These are phyloP conservation scores for Trichophyton simii DNA, from an alignment of 2,329 filamentous ascomycete species.

Conservation along the genomic window DNA sequence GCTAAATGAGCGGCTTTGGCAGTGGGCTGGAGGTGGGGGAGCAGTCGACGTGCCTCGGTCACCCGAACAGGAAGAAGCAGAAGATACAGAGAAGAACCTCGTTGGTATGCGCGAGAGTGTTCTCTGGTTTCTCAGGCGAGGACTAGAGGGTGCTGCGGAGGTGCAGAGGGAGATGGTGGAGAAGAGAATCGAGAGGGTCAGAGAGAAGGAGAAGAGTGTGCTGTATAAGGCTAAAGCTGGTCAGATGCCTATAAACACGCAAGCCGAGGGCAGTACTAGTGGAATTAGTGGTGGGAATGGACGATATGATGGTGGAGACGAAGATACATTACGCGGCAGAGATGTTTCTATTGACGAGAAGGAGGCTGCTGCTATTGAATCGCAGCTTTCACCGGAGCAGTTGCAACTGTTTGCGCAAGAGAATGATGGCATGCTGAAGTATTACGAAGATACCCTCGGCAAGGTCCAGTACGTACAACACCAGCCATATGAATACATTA, in stretches of 20 bases:
- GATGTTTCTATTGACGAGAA: slow-evolving; percentile 20
- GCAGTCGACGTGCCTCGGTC: slow-evolving; percentile 40
- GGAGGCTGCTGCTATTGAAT: slow-evolving; percentile 33
- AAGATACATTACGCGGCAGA: slow-evolving; percentile 18
- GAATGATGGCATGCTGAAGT: slow-evolving; percentile 82
- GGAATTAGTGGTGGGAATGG: slow-evolving; percentile 13
- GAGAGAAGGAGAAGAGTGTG: slow-evolving; percentile 80
- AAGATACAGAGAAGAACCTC: slow-evolving; percentile 54
- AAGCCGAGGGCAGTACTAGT: slow-evolving; percentile 2
- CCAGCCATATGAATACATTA: background rate
- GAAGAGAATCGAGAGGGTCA: slow-evolving; percentile 65
- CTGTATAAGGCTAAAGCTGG: slow-evolving; percentile 51
- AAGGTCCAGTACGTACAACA: slow-evolving; percentile 65
- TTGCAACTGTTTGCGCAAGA: slow-evolving; percentile 87
- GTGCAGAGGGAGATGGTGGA: slow-evolving; percentile 90
- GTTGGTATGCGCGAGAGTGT: slow-evolving; percentile 68
- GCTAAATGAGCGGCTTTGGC: slow-evolving; percentile 45
- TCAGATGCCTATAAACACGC: slow-evolving; percentile 4
- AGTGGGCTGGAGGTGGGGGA: slow-evolving; percentile 43
- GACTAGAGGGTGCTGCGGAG: slow-evolving; percentile 61
- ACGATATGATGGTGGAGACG: slow-evolving; percentile 19
- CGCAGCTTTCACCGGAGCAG: slow-evolving; percentile 67
- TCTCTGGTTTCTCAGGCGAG: slow-evolving; percentile 65
- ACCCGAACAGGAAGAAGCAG: slow-evolving; percentile 58
- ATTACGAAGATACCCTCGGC: slow-evolving; percentile 86